Evolutionary conservation across 1,139 yeast genomes (phyloP), one percentile per base, ranked within the genome.

Genomic region (Diutina neorugosa): DNA sequence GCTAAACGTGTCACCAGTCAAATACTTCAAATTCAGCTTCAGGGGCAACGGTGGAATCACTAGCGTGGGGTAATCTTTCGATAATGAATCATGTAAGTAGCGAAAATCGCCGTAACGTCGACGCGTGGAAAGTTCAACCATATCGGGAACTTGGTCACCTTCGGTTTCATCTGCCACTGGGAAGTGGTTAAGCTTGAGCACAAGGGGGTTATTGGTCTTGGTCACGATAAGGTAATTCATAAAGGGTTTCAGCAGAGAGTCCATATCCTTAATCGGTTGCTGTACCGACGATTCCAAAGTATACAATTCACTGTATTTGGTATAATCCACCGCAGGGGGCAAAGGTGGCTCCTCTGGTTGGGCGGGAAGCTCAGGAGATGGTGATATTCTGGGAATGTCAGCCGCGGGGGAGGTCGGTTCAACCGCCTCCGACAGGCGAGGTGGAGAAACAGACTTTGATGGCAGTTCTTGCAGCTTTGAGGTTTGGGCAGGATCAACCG

Each of bases 1-100:
- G 53, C 88, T 80, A 64, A 88, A 88, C 19, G 96, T 77, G 62
- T 93, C 98, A n/a, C 98, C 98, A 47, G 96, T 90, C 54, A 93
- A 75, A 65, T 93, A 93, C 66, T 93, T 96, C 61, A 91, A 74
- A 57, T 95, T 81, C 71, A 86, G 88, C 68, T 90, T 91, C 57
- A 94, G 95, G 0, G 98, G 98, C 54, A 93, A 73, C 11, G 98
- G 98, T 1, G 98, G 98, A 0, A 93, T 81, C 42, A 93, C 81
- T 55, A 86, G 76, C 2, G 94, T 86, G 0, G 97, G 96, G 63
- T 76, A 87, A 63, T 90, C 97, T 60, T 80, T 83, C 52, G 74
- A 65, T 53, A 93, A 72, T 56, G 89, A 82, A 57, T 84, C 86
- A 65, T 85, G 87, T 47, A 93, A 74, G 59, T 84, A 82, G 55